These are phyloP conservation scores for Kregervanrija fluxuum DNA, from an alignment of 805 yeast genomes.

Conservation along the genomic window DNA sequence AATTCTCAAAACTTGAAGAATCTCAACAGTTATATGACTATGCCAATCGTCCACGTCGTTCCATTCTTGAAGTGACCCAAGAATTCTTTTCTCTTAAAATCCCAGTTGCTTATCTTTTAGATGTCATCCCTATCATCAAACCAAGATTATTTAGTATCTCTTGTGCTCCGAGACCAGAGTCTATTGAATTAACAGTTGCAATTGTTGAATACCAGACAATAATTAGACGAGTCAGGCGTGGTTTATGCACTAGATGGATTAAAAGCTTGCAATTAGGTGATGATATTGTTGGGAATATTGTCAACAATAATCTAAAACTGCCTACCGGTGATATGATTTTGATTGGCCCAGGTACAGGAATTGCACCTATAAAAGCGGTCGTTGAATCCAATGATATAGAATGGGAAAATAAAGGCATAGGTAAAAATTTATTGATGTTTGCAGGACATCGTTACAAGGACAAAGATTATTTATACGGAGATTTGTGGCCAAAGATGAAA, in stretches of 20 bases:
- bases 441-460: constrained; percentile 64
- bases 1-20: constrained; percentile 65
- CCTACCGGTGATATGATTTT: constrained; percentile 37
- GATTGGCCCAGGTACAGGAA: constrained; percentile 93
- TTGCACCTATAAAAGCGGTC: constrained; percentile 84
- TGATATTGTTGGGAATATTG: constrained; percentile 43
- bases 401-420: constrained; percentile 9
- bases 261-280: constrained; percentile 42
- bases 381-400: constrained; percentile 33
- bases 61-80: constrained; percentile 71
- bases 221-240: constrained; percentile 65
- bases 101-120: constrained; percentile 71
- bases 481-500: constrained; percentile 39
- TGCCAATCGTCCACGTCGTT: constrained; percentile 88
- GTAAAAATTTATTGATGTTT: constrained; percentile 43
- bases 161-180: constrained; percentile 34
- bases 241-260: constrained; percentile 78
- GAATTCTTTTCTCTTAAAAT: constrained; percentile 74
- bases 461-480: constrained; percentile 63
- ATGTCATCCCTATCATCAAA: constrained; percentile 67
- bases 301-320: constrained; percentile 37
- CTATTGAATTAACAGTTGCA: constrained; percentile 68
- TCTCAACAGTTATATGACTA: constrained; percentile 82
- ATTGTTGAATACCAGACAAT: constrained; percentile 83
- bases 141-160: constrained; percentile 87